These are phyloP conservation scores for Striga asiatica DNA, from an alignment of 257 asterid genomes.

Conservation along the genomic window DNA sequence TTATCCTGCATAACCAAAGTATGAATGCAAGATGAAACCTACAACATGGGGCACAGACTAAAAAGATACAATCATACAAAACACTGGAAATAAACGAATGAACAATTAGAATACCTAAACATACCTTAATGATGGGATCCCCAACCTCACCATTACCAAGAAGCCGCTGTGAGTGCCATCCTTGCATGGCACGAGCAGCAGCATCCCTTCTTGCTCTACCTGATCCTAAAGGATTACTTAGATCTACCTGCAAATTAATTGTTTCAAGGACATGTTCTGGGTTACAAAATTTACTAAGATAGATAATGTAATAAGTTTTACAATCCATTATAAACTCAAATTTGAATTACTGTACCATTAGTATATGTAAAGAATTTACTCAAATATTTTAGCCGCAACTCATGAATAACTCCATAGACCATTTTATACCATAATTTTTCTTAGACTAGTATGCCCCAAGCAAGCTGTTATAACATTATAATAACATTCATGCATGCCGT, in stretches of 20 bases:
- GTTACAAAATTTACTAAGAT: not conserved
- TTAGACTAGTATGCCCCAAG: not conserved
- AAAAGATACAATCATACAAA: not conserved
- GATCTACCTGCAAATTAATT: slow-evolving; percentile 48
- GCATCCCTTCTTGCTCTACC: slow-evolving; percentile 97
- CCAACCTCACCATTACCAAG: slow-evolving; percentile 85
- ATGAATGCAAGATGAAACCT: slow-evolving; percentile 11
- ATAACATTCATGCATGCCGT: not conserved
- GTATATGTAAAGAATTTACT: not conserved
- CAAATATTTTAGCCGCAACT: not conserved
- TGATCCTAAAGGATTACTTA: slow-evolving; percentile 51
- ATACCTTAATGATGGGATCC: slow-evolving; percentile 82
- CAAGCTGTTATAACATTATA: no score
- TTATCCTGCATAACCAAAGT: slow-evolving; percentile 43
- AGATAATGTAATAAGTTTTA: not conserved
- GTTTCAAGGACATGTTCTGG: slow-evolving; percentile 1
- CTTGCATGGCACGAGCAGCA: slow-evolving; percentile 99
- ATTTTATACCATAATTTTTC: not conserved
- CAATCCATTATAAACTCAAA: not conserved
- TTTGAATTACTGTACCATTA: not conserved
- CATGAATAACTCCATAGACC: not conserved
- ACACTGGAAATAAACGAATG: not conserved
- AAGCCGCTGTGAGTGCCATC: slow-evolving; percentile 93
- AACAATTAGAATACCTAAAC: not conserved
- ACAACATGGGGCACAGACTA: not conserved